Evolutionary conservation across 2,329 filamentous ascomycete genomes (phyloP).

Genomic region (Pleurostoma richardsiae): DNA sequence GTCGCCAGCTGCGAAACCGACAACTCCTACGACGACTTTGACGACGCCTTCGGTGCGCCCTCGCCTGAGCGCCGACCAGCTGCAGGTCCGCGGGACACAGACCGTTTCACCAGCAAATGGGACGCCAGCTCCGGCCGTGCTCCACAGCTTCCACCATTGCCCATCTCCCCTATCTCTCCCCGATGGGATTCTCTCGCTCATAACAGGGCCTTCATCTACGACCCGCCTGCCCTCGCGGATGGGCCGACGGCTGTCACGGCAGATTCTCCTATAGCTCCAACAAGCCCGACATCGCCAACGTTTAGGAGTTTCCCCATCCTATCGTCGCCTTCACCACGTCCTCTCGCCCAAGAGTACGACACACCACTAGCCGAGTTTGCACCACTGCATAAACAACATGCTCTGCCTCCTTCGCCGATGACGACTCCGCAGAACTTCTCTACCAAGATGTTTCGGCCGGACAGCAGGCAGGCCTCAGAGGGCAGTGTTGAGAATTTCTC

Average conservation of each 20-base stretch:
- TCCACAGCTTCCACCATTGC: slow-evolving; percentile 25
- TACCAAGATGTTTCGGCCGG: slow-evolving; percentile 21
- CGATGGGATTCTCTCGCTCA: slow-evolving; percentile 41
- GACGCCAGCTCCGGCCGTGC: slow-evolving; percentile 11
- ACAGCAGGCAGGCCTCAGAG: slow-evolving; percentile 17
- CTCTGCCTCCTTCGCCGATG: slow-evolving; percentile 7
- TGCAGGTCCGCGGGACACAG: neutral
- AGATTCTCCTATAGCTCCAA: slow-evolving; percentile 4
- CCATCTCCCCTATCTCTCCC: slow-evolving; percentile 28
- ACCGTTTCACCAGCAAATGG: neutral
- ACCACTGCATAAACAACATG: slow-evolving; percentile 11
- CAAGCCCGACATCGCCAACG: neutral
- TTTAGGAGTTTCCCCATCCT: slow-evolving; percentile 11
- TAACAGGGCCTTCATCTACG: slow-evolving; percentile 15
- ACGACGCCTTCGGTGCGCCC: neutral
- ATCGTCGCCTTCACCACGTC: slow-evolving; percentile 19
- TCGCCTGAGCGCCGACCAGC: neutral
- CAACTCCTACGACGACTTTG: neutral
- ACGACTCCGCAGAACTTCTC: slow-evolving; percentile 9
- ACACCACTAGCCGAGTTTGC: slow-evolving; percentile 8
- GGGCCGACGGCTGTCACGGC: slow-evolving; percentile 6
- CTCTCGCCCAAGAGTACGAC: slow-evolving; percentile 19
- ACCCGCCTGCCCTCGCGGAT: slow-evolving; percentile 10
- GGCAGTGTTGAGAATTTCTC: slow-evolving; percentile 47
- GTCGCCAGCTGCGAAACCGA: no score